Evolutionary conservation across 441 rosid genomes (phyloP).

Genomic region (Erysimum cheiri): DNA sequence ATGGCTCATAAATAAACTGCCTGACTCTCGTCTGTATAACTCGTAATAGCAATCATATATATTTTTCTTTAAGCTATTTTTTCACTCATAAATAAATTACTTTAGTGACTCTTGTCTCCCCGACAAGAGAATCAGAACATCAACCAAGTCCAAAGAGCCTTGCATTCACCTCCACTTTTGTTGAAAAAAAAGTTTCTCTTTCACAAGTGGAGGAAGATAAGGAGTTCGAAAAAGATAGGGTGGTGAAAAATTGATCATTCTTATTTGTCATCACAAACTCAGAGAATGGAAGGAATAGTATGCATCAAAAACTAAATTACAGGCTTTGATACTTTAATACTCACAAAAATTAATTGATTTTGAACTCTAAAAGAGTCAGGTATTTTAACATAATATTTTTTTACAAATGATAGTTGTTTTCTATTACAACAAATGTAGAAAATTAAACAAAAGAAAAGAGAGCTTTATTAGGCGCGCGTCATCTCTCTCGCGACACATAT

Average conservation of each 20-base stretch:
- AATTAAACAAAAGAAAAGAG: not conserved
- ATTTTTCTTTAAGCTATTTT: constrained; percentile 5
- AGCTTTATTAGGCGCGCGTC: constrained; percentile 44
- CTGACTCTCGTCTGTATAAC: not conserved
- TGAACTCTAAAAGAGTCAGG: too few species aligned
- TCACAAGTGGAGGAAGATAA: not conserved
- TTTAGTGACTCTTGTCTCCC: not conserved
- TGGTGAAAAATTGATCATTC: not conserved
- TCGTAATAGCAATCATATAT: not conserved
- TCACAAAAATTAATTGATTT: too few species aligned
- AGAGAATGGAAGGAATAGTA: too few species aligned
- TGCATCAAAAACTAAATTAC: too few species aligned
- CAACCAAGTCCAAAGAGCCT: not conserved
- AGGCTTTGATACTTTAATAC: too few species aligned
- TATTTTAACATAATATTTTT: too few species aligned
- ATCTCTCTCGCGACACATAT: constrained; percentile 44
- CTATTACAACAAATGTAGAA: too few species aligned
- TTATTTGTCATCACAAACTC: too few species aligned
- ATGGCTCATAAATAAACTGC: constrained; percentile 21
- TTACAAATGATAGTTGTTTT: too few species aligned
- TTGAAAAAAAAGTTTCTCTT: not conserved
- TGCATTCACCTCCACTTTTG: constrained; percentile 2
- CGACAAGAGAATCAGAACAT: constrained; percentile 11
- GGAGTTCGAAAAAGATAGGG: not conserved
- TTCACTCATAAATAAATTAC: not conserved